Conservation (phyloP, 129 eudicot species). For the Flaveria ramosissima region DNA sequence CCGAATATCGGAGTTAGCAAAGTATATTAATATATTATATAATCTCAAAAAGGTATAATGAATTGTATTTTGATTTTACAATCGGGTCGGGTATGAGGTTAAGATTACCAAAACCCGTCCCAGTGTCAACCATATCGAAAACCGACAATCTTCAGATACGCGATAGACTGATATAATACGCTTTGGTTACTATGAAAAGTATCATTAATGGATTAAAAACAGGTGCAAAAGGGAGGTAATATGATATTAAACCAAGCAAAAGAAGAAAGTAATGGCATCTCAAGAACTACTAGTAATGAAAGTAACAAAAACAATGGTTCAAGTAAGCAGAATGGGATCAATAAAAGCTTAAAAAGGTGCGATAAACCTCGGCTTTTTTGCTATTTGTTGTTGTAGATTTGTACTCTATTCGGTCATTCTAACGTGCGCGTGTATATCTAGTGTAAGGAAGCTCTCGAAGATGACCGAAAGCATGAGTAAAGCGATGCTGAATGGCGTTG, state of each 20-base stretch:
- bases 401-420: neutral
- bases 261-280: slow-evolving; percentile 39
- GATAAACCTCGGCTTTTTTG: neutral
- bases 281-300: slow-evolving; percentile 24
- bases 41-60: too few species aligned
- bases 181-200: neutral
- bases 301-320: slow-evolving; percentile 35
- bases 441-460: slow-evolving; percentile 72
- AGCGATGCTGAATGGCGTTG: slow-evolving; percentile 68
- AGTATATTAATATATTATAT: too few species aligned
- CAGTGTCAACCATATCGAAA: neutral
- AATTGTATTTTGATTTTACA: neutral
- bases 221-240: slow-evolving; percentile 90
- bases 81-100: neutral
- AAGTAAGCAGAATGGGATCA: slow-evolving; percentile 50
- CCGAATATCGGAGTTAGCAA: too few species aligned
- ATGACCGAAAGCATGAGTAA: slow-evolving; percentile 92
- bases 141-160: neutral
- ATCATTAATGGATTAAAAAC: slow-evolving; percentile 10
- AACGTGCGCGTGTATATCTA: slow-evolving; percentile 17
- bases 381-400: neutral
- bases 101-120: neutral
- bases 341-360: slow-evolving; percentile 80
- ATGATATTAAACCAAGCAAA: slow-evolving; percentile 45
- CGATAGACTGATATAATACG: too few species aligned